Evolutionary conservation across 2,329 filamentous ascomycete species (phyloP).

Genomic region (Sarocladium strictum): DNA sequence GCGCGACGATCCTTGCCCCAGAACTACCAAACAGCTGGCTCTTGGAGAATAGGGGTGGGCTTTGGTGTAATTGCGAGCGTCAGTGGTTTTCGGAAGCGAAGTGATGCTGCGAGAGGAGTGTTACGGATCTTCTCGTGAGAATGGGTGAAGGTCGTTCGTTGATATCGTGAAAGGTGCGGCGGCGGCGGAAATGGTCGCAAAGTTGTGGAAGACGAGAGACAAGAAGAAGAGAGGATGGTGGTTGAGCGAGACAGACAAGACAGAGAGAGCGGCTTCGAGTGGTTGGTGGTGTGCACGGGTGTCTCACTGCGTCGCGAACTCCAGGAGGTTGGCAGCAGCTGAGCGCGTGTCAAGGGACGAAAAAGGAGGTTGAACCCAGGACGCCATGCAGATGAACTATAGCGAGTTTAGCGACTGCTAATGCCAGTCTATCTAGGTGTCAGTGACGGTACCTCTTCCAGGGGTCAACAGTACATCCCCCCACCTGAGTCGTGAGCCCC

Average conservation of each 20-base stretch:
- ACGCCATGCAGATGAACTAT: background rate
- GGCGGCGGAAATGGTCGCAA: background rate
- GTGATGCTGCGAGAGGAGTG: background rate
- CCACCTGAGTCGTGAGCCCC: background rate
- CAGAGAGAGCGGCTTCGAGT: background rate
- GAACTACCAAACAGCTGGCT: background rate
- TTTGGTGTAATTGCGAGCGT: too few relatives aligned
- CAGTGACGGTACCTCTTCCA: background rate
- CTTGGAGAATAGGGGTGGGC: background rate
- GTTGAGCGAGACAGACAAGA: background rate
- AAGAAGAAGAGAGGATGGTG: background rate
- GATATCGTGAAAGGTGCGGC: background rate
- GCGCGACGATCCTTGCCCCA: constrained; percentile 1
- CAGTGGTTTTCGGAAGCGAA: too few relatives aligned
- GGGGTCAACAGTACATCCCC: background rate
- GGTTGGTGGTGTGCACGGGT: background rate
- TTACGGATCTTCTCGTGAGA: background rate
- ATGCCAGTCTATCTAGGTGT: background rate
- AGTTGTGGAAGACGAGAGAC: background rate
- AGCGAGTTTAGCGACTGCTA: background rate
- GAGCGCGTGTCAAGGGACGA: background rate
- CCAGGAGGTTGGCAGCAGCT: background rate
- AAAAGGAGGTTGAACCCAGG: constrained; percentile 1
- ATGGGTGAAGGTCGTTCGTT: background rate
- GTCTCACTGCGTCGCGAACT: background rate